phyloP scores from a whole-genome alignment of 305 asterid genomes.

The Solanum hybrid region DNA sequence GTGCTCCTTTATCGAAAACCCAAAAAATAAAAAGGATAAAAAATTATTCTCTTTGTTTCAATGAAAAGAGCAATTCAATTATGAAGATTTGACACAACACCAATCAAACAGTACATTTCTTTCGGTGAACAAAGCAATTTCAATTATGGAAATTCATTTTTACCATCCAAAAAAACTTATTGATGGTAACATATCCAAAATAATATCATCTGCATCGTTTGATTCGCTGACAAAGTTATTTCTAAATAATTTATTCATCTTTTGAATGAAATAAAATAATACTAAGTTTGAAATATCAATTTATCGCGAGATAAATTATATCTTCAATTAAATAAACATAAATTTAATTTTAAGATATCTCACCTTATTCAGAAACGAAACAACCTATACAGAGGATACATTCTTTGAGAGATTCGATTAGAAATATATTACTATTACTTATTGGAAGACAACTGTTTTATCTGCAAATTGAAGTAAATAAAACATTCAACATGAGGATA shows the following conservation, averaged over 20 bases:
- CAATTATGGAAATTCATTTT: not conserved
- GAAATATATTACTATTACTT: not conserved
- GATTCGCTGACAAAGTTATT: no score
- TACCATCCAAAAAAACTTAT: not conserved
- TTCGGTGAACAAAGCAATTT: not conserved
- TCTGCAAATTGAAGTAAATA: not conserved
- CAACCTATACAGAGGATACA: not conserved
- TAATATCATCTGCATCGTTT: not conserved
- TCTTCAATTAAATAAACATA: not conserved
- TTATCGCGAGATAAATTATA: not conserved
- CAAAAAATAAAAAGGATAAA: not conserved
- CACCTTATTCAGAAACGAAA: not conserved
- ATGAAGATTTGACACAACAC: not conserved
- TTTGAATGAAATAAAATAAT: not conserved
- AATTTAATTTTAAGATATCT: not conserved
- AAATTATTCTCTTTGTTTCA: not conserved
- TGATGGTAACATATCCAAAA: not conserved
- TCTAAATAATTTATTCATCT: not conserved
- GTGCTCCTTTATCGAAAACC: not conserved
- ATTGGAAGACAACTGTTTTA: constrained; percentile 6
- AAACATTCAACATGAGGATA: not conserved
- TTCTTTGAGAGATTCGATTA: not conserved
- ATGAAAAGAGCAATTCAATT: not conserved
- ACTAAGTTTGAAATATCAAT: not conserved
- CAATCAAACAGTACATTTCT: not conserved